These are phyloP conservation scores for Candida gigantensis DNA, from an alignment of 1,139 yeast genomes.

Conservation along the genomic window DNA sequence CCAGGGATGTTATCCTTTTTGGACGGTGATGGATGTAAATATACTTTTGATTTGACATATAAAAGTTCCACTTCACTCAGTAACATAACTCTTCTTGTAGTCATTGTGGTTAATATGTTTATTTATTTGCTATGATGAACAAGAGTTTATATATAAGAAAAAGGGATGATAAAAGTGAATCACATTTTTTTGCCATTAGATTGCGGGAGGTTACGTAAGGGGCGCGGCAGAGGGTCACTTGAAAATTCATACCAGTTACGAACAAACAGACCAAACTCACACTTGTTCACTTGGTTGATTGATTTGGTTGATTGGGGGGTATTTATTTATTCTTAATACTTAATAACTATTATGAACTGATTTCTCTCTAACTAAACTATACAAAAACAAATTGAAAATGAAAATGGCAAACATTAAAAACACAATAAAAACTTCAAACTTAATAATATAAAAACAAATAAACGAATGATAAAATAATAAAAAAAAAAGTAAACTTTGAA, in stretches of 20 bases:
- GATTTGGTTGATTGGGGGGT: background rate
- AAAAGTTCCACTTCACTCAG: slow-evolving; percentile 41
- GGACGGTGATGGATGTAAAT: slow-evolving; percentile 76
- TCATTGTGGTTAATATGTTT: background rate
- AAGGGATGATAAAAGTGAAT: background rate
- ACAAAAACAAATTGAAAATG: too few species aligned
- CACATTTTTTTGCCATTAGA: too few species aligned
- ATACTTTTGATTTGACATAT: slow-evolving; percentile 68
- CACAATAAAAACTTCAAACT: background rate
- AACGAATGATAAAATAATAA: background rate
- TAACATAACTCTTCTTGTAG: background rate
- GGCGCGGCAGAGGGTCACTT: too few species aligned
- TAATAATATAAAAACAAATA: background rate
- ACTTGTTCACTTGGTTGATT: too few species aligned
- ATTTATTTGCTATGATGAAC: background rate
- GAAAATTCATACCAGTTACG: too few species aligned
- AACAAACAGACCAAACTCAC: too few species aligned
- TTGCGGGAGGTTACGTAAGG: too few species aligned
- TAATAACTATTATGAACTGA: background rate
- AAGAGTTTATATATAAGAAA: background rate
- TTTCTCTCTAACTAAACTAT: background rate
- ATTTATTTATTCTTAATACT: background rate
- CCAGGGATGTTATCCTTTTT: slow-evolving; percentile 81
- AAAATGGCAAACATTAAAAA: background rate
- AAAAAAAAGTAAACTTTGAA: background rate